These are phyloP conservation scores for Phoenix roebelenii DNA, from an alignment of 176 grass and related monocot genomes.

Conservation along the genomic window DNA sequence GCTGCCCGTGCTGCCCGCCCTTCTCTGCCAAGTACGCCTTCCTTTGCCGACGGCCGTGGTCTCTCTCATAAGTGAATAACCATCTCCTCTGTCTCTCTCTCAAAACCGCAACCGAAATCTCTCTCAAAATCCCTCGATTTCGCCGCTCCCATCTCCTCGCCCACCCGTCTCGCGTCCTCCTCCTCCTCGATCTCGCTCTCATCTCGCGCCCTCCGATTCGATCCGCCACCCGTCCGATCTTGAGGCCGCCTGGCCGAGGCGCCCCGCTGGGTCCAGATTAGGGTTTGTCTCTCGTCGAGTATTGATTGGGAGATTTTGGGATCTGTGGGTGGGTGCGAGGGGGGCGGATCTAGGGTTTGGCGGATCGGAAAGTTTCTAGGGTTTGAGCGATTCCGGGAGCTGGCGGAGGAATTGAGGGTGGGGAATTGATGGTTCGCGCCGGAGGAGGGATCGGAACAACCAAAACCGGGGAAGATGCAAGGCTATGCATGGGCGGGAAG, in stretches of 20 bases:
- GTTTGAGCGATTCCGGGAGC: neutral
- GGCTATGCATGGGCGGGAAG: slow-evolving; percentile 84
- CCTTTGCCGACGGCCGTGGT: no score
- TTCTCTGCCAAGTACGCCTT: slow-evolving; percentile 25
- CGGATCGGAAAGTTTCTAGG: slow-evolving; percentile 39
- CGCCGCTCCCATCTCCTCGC: neutral
- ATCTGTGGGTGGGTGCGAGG: no score
- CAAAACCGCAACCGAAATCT: slow-evolving; percentile 19
- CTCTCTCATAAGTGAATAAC: no score
- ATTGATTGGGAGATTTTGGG: no score
- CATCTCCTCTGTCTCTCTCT: slow-evolving; percentile 12
- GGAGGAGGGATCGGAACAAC: slow-evolving; percentile 45
- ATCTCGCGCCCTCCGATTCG: no score
- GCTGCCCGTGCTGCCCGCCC: slow-evolving; percentile 14
- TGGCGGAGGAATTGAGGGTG: slow-evolving; percentile 5
- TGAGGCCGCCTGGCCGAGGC: slow-evolving; percentile 16
- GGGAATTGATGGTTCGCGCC: slow-evolving; percentile 49
- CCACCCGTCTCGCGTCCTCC: neutral
- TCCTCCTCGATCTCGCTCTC: slow-evolving; percentile 12
- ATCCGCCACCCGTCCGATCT: no score
- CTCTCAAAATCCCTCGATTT: slow-evolving; percentile 13
- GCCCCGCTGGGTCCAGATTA: slow-evolving; percentile 9
- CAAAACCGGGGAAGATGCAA: slow-evolving; percentile 52
- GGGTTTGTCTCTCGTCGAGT: slow-evolving; percentile 9
- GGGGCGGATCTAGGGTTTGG: neutral